A percentile compares a stretch with the other conserved stretches of the same genome.
phyloP scores from a whole-genome alignment of 345 rosid genomes.

The Salix exigua region DNA sequence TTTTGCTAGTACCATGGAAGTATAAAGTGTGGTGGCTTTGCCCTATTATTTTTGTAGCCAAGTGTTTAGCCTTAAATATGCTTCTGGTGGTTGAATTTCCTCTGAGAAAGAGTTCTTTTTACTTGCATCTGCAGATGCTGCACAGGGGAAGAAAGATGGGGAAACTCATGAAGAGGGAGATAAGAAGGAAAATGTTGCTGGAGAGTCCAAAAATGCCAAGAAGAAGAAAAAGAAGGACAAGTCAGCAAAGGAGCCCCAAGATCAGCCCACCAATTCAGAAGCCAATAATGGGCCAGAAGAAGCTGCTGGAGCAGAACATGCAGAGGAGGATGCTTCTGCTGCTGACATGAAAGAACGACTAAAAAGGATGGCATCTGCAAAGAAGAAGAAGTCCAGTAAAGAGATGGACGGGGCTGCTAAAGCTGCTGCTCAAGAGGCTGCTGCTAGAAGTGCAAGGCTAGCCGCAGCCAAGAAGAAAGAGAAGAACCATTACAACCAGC shows the following conservation, averaged over 20 bases:
- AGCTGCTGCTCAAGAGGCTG: slow-evolving; percentile 70
- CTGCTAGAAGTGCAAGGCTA: slow-evolving; percentile 67
- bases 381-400: slow-evolving; percentile 63
- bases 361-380: slow-evolving; percentile 48
- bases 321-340: slow-evolving; percentile 38
- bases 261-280: slow-evolving; percentile 29
- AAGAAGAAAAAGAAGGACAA: slow-evolving; percentile 46
- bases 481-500: slow-evolving; percentile 75
- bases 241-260: slow-evolving; percentile 40
- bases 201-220: slow-evolving; percentile 52
- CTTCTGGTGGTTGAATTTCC: not conserved
- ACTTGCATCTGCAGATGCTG: slow-evolving; percentile 27
- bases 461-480: slow-evolving; percentile 77
- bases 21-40: too few species aligned
- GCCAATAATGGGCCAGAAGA: slow-evolving; percentile 27
- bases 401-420: slow-evolving; percentile 60
- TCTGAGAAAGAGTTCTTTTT: not conserved
- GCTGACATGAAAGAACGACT: slow-evolving; percentile 54
- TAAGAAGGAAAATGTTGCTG: slow-evolving; percentile 44
- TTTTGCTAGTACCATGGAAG: not conserved
- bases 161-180: slow-evolving; percentile 39
- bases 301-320: slow-evolving; percentile 30
- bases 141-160: slow-evolving; percentile 40
- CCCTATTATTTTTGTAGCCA: not conserved
- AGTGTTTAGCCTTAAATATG: not conserved